phyloP scores from a whole-genome alignment of 1,284 basidiomycete genomes.

The Phlebopus sp. region DNA sequence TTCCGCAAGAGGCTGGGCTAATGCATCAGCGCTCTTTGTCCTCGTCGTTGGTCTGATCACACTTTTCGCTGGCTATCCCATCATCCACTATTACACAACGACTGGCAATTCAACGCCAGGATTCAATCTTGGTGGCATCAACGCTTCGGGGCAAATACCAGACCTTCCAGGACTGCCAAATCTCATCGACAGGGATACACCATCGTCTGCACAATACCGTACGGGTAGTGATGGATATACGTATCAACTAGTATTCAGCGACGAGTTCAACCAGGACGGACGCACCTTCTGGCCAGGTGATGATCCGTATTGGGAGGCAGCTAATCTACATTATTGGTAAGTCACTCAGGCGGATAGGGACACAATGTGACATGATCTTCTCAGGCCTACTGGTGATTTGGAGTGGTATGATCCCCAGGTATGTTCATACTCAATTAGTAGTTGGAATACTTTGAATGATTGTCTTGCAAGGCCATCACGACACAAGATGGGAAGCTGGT shows the following conservation, averaged over 20 bases:
- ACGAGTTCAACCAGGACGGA: slow-evolving; percentile 86
- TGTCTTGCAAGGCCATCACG: slow-evolving; percentile 51
- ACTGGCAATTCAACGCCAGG: slow-evolving; percentile 36
- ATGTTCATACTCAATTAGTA: slow-evolving; percentile 19
- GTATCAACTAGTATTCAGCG: slow-evolving; percentile 87
- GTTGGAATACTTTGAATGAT: neutral
- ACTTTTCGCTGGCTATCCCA: slow-evolving; percentile 79
- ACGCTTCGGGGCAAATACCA: slow-evolving; percentile 70
- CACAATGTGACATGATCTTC: neutral
- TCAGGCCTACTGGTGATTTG: slow-evolving; percentile 75
- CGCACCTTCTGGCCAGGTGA: slow-evolving; percentile 77
- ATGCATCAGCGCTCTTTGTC: slow-evolving; percentile 56
- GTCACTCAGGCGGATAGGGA: slow-evolving; percentile 10
- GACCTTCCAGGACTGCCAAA: slow-evolving; percentile 52
- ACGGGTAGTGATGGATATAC: slow-evolving; percentile 67
- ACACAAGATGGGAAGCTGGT: slow-evolving; percentile 72
- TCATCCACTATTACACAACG: slow-evolving; percentile 55
- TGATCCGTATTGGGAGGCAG: slow-evolving; percentile 77
- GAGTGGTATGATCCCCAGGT: slow-evolving; percentile 84
- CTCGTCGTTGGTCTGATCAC: slow-evolving; percentile 60
- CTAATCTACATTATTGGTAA: slow-evolving; percentile 70
- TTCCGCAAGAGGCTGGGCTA: slow-evolving; percentile 73
- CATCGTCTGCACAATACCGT: slow-evolving; percentile 47
- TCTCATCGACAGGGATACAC: slow-evolving; percentile 72
- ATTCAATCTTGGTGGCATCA: slow-evolving; percentile 78